Base-by-base conservation (phyloP, 495 filamentous ascomycete species). In the Aspergillus indologenus region DNA sequence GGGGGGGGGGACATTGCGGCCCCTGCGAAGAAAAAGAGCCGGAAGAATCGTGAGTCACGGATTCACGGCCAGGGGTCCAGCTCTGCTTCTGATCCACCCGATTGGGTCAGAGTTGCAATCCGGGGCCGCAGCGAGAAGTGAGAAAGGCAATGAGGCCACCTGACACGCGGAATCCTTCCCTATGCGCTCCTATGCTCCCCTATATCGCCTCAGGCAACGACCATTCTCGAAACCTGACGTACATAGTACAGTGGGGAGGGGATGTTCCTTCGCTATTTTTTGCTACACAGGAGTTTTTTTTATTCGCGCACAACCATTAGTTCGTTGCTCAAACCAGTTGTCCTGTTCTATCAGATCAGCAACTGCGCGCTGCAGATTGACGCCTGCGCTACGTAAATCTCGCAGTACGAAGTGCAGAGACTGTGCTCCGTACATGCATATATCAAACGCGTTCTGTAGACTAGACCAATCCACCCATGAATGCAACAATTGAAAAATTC, bases 21-120 rank as follows among this genome's bases (percentile, higher is more conserved):
- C 12, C 34, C 34, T 40, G 34, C 34, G 29, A 63, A 67, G 65
- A 67, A 64, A 67, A 67, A 64, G 57, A 67, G 58, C 51, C 65
- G 65, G 65, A 44, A 66, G 50, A 18, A 20, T n/a, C 6, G 58
- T 66, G 60, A 62, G 60, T 62, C 64, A 66, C 54, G 29, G 34
- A 40, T 40, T 40, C 7, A 15, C 34, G 12, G 34, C 34, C 34
- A 40, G 34, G 34, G 34, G 34, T 40, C 34, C 34, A 40, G 34
- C 34, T 2, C 5, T 40, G 34, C n/a, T 34, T 40, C 15, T 8
- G 20, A 2, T 26, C 34, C 54, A 47, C 34, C 60, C 60, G 57
- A 66, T 66, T 66, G 63, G 63, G 15, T 50, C 17, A 7, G n/a
- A 17, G 21, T 6, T 34, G 4, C 46, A 57, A 60, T 54, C 60